These are phyloP conservation scores for Abrus precatorius DNA, from an alignment of 306 rosid species.

Conservation along the genomic window DNA sequence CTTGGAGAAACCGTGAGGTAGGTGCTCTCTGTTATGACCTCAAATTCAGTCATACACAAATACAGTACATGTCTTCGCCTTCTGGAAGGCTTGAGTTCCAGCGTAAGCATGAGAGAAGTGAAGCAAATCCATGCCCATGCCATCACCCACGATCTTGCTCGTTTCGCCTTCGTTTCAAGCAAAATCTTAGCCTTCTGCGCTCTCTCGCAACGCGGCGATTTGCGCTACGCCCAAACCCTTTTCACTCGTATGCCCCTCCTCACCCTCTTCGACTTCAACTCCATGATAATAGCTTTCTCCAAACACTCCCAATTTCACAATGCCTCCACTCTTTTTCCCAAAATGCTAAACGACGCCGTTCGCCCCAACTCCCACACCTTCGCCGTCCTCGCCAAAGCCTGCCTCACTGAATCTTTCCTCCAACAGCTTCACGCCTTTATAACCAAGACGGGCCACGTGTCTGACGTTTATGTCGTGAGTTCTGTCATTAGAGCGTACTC, in stretches of 20 bases:
- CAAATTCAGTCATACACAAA: conserved; percentile 4
- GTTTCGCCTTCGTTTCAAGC: conserved; percentile 56
- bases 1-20: too few relatives aligned
- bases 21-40: neutral
- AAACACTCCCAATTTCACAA: conserved; percentile 13
- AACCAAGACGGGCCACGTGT: conserved; percentile 28
- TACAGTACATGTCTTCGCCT: conserved; percentile 35
- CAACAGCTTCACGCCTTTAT: conserved; percentile 42
- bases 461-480: conserved; percentile 43
- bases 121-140: conserved; percentile 58
- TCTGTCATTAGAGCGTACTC: conserved; percentile 44
- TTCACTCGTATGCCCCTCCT: conserved; percentile 48
- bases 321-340: conserved; percentile 36
- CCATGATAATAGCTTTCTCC: conserved; percentile 46
- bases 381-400: neutral
- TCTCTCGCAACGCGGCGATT: conserved; percentile 23
- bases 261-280: conserved; percentile 52
- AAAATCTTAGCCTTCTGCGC: conserved; percentile 48
- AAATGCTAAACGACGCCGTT: conserved; percentile 38
- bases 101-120: conserved; percentile 25
- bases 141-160: conserved; percentile 46
- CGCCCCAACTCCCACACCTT: conserved; percentile 53
- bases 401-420: conserved; percentile 22
- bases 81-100: conserved; percentile 29
- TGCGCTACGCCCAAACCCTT: conserved; percentile 42